A percentile compares a stretch with the other conserved stretches of the same genome.
These are phyloP conservation scores for Graphiopsis chlorocephala DNA, from an alignment of 2,329 filamentous ascomycete species.

Conservation along the genomic window DNA sequence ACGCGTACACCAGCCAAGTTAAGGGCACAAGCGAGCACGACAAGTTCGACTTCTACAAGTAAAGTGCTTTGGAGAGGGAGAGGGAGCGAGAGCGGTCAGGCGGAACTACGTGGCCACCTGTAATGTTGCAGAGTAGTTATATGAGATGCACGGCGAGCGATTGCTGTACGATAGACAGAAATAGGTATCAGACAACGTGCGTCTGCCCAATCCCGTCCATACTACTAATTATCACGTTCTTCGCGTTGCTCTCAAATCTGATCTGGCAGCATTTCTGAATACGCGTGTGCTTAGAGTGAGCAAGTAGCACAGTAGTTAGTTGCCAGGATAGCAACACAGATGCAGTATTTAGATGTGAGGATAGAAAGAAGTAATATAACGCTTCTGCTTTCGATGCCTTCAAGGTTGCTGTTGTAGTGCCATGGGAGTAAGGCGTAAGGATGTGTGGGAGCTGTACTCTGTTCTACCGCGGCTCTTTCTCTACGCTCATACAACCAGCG, in stretches of 20 bases:
- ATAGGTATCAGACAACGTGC: not conserved
- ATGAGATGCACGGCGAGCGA: not conserved
- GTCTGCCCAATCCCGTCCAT: not conserved
- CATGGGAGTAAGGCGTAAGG: not conserved
- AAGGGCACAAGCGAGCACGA: conserved; percentile 73
- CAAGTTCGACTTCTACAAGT: conserved; percentile 91
- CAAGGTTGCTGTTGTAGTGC: not conserved
- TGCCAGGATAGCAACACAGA: not conserved
- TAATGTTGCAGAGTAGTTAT: not conserved
- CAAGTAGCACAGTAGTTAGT: not conserved
- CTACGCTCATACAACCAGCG: not conserved
- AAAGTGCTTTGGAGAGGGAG: conserved; percentile 28
- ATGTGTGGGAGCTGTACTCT: not conserved
- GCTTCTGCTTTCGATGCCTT: not conserved
- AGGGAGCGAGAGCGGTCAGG: not conserved
- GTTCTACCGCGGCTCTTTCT: not conserved
- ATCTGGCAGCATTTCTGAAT: not conserved
- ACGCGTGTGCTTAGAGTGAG: not conserved
- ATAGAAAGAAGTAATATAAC: not conserved
- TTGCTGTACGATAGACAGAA: conserved; percentile 15
- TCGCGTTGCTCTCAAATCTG: not conserved
- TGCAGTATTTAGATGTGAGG: not conserved
- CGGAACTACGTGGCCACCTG: not conserved
- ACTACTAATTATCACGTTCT: not conserved
- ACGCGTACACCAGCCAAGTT: conserved; percentile 95